Evolutionary conservation across 345 rosid species (phyloP).

Genomic region (Populus alba): DNA sequence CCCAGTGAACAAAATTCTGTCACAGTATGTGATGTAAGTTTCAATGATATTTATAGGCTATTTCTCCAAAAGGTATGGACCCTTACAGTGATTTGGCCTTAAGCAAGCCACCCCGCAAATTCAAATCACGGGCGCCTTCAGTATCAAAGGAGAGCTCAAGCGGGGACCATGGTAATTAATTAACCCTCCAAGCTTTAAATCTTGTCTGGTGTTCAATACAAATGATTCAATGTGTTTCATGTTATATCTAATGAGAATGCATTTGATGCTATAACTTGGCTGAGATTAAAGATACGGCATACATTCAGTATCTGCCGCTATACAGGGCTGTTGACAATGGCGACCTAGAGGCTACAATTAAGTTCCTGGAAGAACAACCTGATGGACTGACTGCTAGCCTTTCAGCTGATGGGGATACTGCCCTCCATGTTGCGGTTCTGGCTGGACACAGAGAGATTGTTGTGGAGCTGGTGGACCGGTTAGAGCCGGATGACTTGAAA

Average conservation of each 20-base stretch:
- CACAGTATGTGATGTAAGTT: background rate
- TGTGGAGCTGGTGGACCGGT: constrained; percentile 39
- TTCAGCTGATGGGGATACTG: constrained; percentile 55
- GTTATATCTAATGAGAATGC: background rate
- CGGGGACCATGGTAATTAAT: constrained; percentile 8
- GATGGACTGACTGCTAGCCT: constrained; percentile 44
- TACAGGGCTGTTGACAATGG: constrained; percentile 61
- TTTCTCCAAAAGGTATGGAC: background rate
- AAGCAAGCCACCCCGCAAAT: background rate
- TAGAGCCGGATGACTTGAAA: constrained; percentile 21
- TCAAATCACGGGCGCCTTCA: background rate
- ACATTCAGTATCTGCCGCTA: constrained; percentile 35
- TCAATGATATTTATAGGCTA: background rate
- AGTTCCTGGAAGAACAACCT: constrained; percentile 35
- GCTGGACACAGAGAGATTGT: constrained; percentile 63
- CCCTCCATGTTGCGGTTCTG: constrained; percentile 61
- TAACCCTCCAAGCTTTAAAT: background rate
- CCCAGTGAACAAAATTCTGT: background rate
- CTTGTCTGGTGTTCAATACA: background rate
- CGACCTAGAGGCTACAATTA: constrained; percentile 44
- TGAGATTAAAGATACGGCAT: constrained; percentile 11
- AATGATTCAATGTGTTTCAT: background rate
- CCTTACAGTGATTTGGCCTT: constrained; percentile 1
- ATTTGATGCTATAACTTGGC: background rate
- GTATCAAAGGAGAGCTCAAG: background rate